These are phyloP conservation scores for Microbotryum scabiosae DNA, from an alignment of 1,284 basidiomycete species.

Conservation along the genomic window DNA sequence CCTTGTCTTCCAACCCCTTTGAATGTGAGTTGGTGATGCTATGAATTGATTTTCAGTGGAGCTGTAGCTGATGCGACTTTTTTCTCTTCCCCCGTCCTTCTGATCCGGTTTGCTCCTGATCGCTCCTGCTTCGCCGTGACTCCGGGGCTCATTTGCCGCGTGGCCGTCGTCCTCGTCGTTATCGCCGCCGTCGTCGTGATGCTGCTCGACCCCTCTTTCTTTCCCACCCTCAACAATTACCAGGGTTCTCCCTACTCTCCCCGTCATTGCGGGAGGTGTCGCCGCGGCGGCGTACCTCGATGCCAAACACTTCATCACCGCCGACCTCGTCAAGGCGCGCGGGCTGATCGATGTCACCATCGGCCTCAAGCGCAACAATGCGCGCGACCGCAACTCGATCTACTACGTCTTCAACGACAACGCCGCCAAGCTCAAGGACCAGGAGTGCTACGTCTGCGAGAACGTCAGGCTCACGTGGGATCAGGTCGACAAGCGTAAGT, in stretches of 20 bases:
- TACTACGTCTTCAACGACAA: constrained; percentile 23
- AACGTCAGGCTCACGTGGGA: constrained; percentile 10
- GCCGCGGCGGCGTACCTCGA: constrained; percentile 11
- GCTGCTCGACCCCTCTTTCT: too few relatives aligned
- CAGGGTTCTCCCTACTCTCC: neutral
- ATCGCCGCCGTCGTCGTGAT: too few relatives aligned
- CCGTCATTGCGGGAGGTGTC: neutral
- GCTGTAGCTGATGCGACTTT: too few relatives aligned
- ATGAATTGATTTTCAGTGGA: too few relatives aligned
- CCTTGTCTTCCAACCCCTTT: too few relatives aligned
- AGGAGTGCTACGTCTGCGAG: constrained; percentile 24
- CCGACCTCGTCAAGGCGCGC: constrained; percentile 12
- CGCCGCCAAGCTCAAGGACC: neutral
- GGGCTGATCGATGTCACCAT: constrained; percentile 6
- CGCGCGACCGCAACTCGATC: constrained; percentile 16
- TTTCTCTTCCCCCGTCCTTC: too few relatives aligned
- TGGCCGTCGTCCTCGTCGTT: too few relatives aligned
- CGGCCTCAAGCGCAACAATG: neutral
- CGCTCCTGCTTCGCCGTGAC: too few relatives aligned
- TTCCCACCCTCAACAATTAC: too few relatives aligned
- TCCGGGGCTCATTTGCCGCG: too few relatives aligned
- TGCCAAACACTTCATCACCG: constrained; percentile 8
- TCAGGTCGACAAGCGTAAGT: constrained; percentile 15
- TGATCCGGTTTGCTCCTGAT: too few relatives aligned
- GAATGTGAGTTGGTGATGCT: too few relatives aligned